phyloP scores from a whole-genome alignment of 495 filamentous ascomycete genomes.

The Podospora pseudopauciseta region DNA sequence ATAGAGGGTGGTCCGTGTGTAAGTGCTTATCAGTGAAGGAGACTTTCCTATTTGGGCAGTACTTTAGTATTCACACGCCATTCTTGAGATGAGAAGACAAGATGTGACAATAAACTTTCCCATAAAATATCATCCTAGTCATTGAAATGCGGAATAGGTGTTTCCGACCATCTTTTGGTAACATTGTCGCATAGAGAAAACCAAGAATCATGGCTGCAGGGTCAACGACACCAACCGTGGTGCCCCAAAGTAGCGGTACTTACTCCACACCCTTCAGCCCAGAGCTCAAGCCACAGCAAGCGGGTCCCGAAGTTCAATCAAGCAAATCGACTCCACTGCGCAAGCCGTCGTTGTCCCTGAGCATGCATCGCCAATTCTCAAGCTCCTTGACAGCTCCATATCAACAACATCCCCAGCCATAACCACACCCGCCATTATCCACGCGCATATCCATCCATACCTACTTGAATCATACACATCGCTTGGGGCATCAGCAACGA shows the following conservation, averaged over 20 bases:
- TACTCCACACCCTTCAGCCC: neutral
- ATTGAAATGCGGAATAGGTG: too few species aligned
- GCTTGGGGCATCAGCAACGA: too few species aligned
- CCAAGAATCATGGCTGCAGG: neutral
- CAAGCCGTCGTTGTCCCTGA: neutral
- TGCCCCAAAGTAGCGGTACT: neutral
- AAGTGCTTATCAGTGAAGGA: neutral
- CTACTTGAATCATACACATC: neutral
- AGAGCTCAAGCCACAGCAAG: conserved; percentile 11
- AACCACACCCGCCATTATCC: neutral
- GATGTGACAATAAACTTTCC: too few species aligned
- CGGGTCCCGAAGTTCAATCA: neutral
- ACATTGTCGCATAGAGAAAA: neutral
- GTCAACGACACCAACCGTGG: neutral
- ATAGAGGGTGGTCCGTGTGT: neutral
- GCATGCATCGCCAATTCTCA: neutral
- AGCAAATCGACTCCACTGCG: neutral
- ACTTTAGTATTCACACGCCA: neutral
- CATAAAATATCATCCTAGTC: too few species aligned
- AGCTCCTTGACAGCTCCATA: neutral
- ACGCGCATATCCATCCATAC: neutral
- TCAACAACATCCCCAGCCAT: neutral
- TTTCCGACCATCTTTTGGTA: too few species aligned
- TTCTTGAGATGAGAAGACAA: too few species aligned
- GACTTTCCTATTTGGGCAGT: neutral